Conservation (phyloP, 2,329 filamentous ascomycete species). For the Nectriaceae sp. region DNA sequence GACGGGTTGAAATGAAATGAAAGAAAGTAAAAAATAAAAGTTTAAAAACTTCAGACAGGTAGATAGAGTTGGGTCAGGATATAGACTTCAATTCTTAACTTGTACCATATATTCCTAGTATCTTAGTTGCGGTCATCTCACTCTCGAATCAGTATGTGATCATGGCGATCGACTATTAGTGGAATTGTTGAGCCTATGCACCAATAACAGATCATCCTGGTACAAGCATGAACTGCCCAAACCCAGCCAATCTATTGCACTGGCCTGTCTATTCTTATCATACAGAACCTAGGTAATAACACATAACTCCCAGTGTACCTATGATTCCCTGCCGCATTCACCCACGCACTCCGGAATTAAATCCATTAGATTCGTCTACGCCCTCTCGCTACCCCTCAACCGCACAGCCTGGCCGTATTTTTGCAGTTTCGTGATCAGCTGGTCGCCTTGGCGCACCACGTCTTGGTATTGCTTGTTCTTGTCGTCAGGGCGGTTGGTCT, state of each 20-base stretch:
- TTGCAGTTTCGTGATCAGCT: slow-evolving; percentile 97
- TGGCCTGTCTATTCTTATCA: slow-evolving; percentile 35
- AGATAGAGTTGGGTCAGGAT: no score
- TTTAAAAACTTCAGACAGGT: no score
- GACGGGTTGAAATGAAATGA: no score
- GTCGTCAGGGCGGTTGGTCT: slow-evolving; percentile 96
- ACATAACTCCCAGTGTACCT: slow-evolving; percentile 1
- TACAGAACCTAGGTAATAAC: slow-evolving; percentile 21
- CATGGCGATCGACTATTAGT: no score
- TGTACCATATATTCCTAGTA: no score
- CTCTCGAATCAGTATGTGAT: no score
- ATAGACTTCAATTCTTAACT: no score
- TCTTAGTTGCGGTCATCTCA: no score
- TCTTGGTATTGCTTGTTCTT: slow-evolving; percentile 99
- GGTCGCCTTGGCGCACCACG: slow-evolving; percentile 95
- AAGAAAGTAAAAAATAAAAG: no score
- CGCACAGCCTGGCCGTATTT: slow-evolving; percentile 98
- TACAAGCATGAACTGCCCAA: slow-evolving; percentile 11
- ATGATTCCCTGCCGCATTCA: not conserved
- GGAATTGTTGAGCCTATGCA: no score
- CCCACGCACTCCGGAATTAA: not conserved
- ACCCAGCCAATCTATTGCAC: slow-evolving; percentile 25
- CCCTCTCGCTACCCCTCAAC: slow-evolving; percentile 90
- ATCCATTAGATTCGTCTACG: slow-evolving; percentile 46
- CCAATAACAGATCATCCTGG: no score